Conservation (phyloP, 306 rosid species). For the Heteromeles arbutifolia region DNA sequence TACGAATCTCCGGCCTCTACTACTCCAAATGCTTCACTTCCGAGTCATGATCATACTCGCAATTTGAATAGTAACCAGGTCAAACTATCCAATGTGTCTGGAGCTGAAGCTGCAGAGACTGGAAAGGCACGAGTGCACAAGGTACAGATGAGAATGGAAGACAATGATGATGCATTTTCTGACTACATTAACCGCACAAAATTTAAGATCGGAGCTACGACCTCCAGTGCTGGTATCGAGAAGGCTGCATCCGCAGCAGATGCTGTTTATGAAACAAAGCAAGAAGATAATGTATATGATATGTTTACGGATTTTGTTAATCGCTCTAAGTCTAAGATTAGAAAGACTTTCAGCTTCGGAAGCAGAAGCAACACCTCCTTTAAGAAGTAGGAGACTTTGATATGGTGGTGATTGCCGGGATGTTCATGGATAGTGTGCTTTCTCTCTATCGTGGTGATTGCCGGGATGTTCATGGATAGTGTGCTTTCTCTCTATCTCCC, state of each 20-base stretch:
- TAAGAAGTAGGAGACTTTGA: slow-evolving; percentile 6
- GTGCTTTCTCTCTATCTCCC: background rate
- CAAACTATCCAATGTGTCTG: background rate
- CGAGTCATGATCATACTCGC: too few relatives aligned
- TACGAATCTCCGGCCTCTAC: too few relatives aligned
- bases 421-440: too few relatives aligned
- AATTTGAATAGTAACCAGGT: too few relatives aligned
- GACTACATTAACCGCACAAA: slow-evolving; percentile 16
- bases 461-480: background rate
- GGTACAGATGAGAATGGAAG: background rate
- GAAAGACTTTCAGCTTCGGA: slow-evolving; percentile 24
- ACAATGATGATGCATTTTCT: slow-evolving; percentile 14
- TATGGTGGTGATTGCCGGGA: too few relatives aligned
- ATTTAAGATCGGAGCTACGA: slow-evolving; percentile 11
- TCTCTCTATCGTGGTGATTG: too few relatives aligned
- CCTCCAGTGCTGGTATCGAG: slow-evolving; percentile 15
- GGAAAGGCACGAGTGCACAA: background rate
- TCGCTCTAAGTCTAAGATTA: slow-evolving; percentile 18
- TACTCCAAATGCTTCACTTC: too few relatives aligned
- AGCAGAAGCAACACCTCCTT: slow-evolving; percentile 20
- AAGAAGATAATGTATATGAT: slow-evolving; percentile 9
- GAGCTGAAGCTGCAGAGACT: background rate
- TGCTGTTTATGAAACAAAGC: background rate
- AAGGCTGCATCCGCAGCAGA: slow-evolving; percentile 3
- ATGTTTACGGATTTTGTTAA: slow-evolving; percentile 16